Evolutionary conservation across 768 basidiomycete species (phyloP).

Genomic region (Ephemerocybe angulata): DNA sequence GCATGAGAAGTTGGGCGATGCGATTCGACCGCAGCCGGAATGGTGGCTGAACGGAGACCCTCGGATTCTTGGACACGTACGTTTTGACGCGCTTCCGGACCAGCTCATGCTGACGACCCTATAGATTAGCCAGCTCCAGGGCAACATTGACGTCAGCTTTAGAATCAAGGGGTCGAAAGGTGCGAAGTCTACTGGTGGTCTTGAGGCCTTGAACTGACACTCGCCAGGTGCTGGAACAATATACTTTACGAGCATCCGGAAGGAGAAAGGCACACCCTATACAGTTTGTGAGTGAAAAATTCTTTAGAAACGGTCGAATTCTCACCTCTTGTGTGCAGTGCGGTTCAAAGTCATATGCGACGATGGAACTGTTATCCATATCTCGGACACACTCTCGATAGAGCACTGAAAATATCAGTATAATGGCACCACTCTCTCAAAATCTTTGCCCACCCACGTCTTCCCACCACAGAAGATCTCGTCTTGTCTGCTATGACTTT

Average conservation of each 20-base stretch:
- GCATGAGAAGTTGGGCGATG: constrained; percentile 57
- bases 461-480: too few relatives aligned
- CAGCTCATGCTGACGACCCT: not conserved
- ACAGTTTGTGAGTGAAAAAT: constrained; percentile 53
- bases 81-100: constrained; percentile 20
- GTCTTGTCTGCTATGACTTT: too few relatives aligned
- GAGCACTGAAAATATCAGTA: constrained; percentile 9
- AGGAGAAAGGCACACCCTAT: constrained; percentile 67
- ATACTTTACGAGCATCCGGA: constrained; percentile 81
- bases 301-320: not conserved
- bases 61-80: constrained; percentile 61
- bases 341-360: constrained; percentile 67
- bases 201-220: not conserved
- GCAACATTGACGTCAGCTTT: constrained; percentile 76
- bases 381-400: constrained; percentile 31
- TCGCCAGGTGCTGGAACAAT: constrained; percentile 64
- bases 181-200: constrained; percentile 23
- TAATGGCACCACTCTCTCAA: too few relatives aligned
- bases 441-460: too few relatives aligned
- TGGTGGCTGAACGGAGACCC: constrained; percentile 81
- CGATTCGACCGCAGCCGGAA: constrained; percentile 57
- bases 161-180: constrained; percentile 71
- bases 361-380: constrained; percentile 48
- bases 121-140: constrained; percentile 71
- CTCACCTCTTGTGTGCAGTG: constrained; percentile 33